phyloP scores from a whole-genome alignment of 2,329 filamentous ascomycete genomes.

The Tolypocladium inflatum region DNA sequence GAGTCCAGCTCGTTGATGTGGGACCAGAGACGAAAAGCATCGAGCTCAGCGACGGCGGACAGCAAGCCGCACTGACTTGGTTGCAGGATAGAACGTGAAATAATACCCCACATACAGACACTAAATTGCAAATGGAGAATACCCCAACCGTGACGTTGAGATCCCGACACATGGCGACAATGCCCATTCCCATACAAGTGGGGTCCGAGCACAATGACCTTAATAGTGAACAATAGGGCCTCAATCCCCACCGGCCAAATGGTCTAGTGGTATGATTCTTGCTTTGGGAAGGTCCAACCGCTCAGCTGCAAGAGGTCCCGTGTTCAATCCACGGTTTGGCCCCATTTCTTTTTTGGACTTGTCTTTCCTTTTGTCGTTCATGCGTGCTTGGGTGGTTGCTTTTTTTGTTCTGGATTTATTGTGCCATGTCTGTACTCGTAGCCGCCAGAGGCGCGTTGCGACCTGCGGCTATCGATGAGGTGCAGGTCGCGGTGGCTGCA shows the following conservation, averaged over 20 bases:
- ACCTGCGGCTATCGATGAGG: background rate
- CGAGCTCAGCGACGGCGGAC: conserved; percentile 17
- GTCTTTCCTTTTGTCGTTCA: background rate
- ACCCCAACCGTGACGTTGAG: background rate
- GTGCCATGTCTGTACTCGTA: background rate
- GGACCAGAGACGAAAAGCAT: conserved; percentile 18
- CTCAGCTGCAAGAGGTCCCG: conserved; percentile 21
- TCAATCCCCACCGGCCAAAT: conserved; percentile 11
- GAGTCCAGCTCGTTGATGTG: conserved; percentile 28
- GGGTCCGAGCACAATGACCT: background rate
- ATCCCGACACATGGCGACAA: background rate
- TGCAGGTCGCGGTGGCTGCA: background rate
- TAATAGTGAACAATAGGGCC: background rate
- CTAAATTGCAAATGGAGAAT: background rate
- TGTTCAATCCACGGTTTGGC: conserved; percentile 22
- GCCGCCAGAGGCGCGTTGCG: background rate
- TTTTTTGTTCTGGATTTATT: background rate
- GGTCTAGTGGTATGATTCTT: conserved; percentile 26
- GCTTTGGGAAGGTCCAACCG: conserved; percentile 14
- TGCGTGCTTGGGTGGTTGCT: background rate
- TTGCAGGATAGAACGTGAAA: conserved; percentile 10
- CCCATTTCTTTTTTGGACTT: conserved; percentile 6
- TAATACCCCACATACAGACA: background rate
- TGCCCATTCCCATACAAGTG: background rate
- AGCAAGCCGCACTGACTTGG: conserved; percentile 20